Percentiles rank a stretch among this genome's conserved stretches.
Conservation (phyloP, 371 early-diverging fungal genomes). For the Mucor saturninus region DNA sequence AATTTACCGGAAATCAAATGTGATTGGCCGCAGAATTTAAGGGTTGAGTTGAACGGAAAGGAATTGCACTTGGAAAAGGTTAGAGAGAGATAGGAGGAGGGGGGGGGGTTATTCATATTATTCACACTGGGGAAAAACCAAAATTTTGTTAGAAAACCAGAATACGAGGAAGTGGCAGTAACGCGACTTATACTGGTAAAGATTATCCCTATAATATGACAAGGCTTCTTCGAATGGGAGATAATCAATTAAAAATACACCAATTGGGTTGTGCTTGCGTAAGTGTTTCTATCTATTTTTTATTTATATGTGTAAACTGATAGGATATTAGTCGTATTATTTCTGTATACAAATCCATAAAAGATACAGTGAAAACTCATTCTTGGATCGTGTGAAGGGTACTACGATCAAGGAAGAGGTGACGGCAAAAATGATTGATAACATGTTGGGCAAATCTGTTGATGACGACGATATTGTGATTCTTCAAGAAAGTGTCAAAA, state of each 20-base stretch:
- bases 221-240: conserved; percentile 18
- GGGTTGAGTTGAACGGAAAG: conserved; percentile 17
- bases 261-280: conserved; percentile 45
- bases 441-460: conserved; percentile 20
- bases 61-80: conserved; percentile 36
- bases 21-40: conserved; percentile 40
- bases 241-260: conserved; percentile 27
- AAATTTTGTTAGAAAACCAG: not conserved
- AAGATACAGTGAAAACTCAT: conserved; percentile 32
- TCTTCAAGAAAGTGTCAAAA: conserved; percentile 28
- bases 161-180: not conserved
- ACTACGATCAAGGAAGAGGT: conserved; percentile 5
- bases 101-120: too few species aligned
- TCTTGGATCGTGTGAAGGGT: conserved; percentile 7
- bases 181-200: conserved; percentile 31
- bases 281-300: conserved; percentile 12
- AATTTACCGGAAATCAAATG: conserved; percentile 23
- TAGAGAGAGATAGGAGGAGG: not conserved
- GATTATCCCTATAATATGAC: conserved; percentile 41
- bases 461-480: conserved; percentile 46
- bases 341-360: conserved; percentile 30
- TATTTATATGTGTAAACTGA: too few species aligned
- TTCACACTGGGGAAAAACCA: too few species aligned
- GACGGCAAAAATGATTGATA: conserved; percentile 26
- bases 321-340: conserved; percentile 24